phyloP scores from a whole-genome alignment of 129 eudicot species.

The Flaveria sonorensis region DNA sequence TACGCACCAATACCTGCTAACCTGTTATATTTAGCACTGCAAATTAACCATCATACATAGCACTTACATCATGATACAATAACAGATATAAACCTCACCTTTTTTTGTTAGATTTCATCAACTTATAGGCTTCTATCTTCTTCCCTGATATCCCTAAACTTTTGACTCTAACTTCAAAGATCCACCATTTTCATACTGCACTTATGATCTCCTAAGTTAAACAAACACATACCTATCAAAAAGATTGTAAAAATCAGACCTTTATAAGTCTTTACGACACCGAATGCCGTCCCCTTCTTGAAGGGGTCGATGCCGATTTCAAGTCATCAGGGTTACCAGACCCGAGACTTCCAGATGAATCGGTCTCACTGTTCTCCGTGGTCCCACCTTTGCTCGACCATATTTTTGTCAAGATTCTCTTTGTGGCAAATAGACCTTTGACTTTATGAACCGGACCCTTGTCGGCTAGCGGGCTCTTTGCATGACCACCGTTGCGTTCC shows the following conservation, averaged over 20 bases:
- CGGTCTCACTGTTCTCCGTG: not conserved
- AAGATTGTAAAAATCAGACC: conserved; percentile 15
- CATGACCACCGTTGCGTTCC: conserved; percentile 12
- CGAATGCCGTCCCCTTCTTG: conserved; percentile 4
- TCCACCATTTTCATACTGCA: conserved; percentile 3
- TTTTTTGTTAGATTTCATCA: conserved; percentile 1
- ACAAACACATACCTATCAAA: conserved; percentile 2
- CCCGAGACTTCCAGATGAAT: conserved; percentile 1
- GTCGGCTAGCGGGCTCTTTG: conserved; percentile 4
- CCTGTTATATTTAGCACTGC: not conserved
- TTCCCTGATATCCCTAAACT: not conserved
- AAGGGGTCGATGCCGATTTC: not conserved
- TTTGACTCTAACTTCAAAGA: not conserved
- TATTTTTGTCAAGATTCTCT: conserved; percentile 8
- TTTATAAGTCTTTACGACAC: conserved; percentile 6
- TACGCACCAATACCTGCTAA: not conserved
- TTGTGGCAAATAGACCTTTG: conserved; percentile 13
- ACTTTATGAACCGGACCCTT: conserved; percentile 13
- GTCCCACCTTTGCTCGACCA: conserved; percentile 20
- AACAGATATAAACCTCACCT: not conserved
- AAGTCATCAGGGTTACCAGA: conserved; percentile 7
- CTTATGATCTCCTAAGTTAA: conserved; percentile 13
- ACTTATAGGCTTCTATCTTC: not conserved
- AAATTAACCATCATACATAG: not conserved
- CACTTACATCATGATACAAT: not conserved